phyloP scores from a whole-genome alignment of 805 yeast genomes.

The Kodamaea neixiangensis region DNA sequence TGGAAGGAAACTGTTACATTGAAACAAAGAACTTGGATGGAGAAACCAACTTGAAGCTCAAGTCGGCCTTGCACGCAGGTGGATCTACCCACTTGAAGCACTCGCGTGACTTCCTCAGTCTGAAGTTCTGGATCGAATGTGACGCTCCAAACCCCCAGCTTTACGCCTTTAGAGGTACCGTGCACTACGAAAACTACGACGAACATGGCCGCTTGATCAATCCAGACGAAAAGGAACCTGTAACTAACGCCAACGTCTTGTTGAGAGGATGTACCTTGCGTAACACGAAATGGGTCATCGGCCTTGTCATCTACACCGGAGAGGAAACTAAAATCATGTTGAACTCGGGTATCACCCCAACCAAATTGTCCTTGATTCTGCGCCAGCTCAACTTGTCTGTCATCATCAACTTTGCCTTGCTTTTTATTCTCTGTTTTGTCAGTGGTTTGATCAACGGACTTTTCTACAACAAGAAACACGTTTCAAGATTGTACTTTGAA shows the following conservation, averaged over 20 bases:
- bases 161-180: conserved; percentile 66
- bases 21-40: conserved; percentile 86
- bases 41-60: conserved; percentile 46
- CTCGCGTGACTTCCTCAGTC: conserved; percentile 58
- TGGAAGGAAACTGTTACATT: conserved; percentile 69
- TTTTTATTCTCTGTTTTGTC: conserved; percentile 67
- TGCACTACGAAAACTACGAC: conserved; percentile 50
- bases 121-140: conserved; percentile 63
- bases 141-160: conserved; percentile 72
- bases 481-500: conserved; percentile 66
- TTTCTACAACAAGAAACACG: conserved; percentile 47
- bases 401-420: conserved; percentile 59
- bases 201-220: conserved; percentile 30
- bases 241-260: conserved; percentile 66
- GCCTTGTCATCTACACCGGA: conserved; percentile 76
- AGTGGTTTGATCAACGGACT: conserved; percentile 74
- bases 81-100: conserved; percentile 46
- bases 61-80: conserved; percentile 56
- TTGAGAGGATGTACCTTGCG: conserved; percentile 77
- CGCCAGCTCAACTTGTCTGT: conserved; percentile 73
- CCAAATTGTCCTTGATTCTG: conserved; percentile 73
- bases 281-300: conserved; percentile 83
- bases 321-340: conserved; percentile 79
- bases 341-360: conserved; percentile 77
- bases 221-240: conserved; percentile 56